phyloP scores from a whole-genome alignment of 1,284 basidiomycete species.

The Leccinum subrobustum region DNA sequence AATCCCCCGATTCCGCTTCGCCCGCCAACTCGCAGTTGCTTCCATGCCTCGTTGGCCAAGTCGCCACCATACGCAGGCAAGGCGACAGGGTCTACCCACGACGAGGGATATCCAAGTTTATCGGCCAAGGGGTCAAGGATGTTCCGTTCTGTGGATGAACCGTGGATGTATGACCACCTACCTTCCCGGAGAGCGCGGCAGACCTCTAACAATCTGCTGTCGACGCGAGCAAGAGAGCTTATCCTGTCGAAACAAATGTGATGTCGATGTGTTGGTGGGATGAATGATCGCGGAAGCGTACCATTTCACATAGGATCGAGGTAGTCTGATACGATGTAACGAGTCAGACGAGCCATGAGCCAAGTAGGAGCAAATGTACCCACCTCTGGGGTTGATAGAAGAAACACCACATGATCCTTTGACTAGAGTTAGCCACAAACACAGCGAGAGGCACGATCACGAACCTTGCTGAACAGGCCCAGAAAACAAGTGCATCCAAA shows the following conservation, averaged over 20 bases:
- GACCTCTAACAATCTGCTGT: slow-evolving; percentile 52
- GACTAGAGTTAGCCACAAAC: slow-evolving; percentile 2
- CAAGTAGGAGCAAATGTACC: not conserved
- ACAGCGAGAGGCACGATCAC: slow-evolving; percentile 17
- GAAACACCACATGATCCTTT: slow-evolving; percentile 83
- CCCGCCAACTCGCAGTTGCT: slow-evolving; percentile 47
- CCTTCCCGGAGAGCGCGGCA: slow-evolving; percentile 53
- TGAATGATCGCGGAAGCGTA: slow-evolving; percentile 14
- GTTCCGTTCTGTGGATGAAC: slow-evolving; percentile 35
- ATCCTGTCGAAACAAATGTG: slow-evolving; percentile 46
- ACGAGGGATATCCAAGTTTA: slow-evolving; percentile 55
- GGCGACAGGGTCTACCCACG: slow-evolving; percentile 59
- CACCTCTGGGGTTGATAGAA: slow-evolving; percentile 72
- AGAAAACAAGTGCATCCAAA: slow-evolving; percentile 69
- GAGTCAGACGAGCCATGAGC: slow-evolving; percentile 1
- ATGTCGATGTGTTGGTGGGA: not conserved
- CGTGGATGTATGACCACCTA: slow-evolving; percentile 55
- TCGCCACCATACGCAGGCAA: slow-evolving; percentile 62
- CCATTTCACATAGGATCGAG: slow-evolving; percentile 72
- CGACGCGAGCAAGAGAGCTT: slow-evolving; percentile 62
- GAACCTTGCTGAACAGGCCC: slow-evolving; percentile 72
- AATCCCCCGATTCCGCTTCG: slow-evolving; percentile 60
- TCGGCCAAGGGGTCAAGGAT: slow-evolving; percentile 47
- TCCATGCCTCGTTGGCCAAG: slow-evolving; percentile 52
- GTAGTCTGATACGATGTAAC: slow-evolving; percentile 47